Base-by-base conservation (phyloP, 2,329 filamentous ascomycete genomes). In the Ampelomyces quisqualis region DNA sequence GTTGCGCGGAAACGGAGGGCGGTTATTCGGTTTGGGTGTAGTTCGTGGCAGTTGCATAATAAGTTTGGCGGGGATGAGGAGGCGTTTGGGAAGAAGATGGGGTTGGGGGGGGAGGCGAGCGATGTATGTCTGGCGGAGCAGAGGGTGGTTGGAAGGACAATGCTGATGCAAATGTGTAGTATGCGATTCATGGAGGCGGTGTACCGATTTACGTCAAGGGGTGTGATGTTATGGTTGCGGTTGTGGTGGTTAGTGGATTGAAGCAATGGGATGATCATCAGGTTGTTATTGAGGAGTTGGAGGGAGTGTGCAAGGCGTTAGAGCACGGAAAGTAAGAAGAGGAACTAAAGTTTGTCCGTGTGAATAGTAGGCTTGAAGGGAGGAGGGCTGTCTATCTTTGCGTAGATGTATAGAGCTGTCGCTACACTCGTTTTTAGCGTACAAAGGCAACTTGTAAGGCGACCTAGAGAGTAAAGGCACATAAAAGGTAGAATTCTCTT, bases 211-310 rank as follows among this genome's bases (percentile, higher is more conserved):
- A 78, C 5, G 86, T 90, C 7, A 70, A 70, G 38, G 82, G 83
- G 0, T 84, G 89, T 1, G 86, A 90, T 68, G 85, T 84, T 0
- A 69, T 88, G 3, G 82, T 90, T 10, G 86, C 79, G 1, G 83
- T 89, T 2, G 79, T 88, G 4, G 80, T 90, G 10, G 86, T 91
- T 2, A 87, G 82, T 65, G 87, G 87, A 7, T 67, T 91, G 66
- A 86, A 83, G 75, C 85, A 90, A 71, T 76, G 86, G 60, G 79
- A 90, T 70, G 87, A 91, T 68, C 87, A 91, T 66, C 82, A 81
- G 19, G 81, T 90, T 33, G 82, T 90, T 62, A 76, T 86, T 1
- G 84, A 90, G 63, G 55, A 53, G 47, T 34, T 60, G 48, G 48
- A 27, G 6, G 48, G 40, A 14, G 21, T 60, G 19, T 37, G 33